Conservation (phyloP, 768 basidiomycete species). For the Auriculariales sp. region DNA sequence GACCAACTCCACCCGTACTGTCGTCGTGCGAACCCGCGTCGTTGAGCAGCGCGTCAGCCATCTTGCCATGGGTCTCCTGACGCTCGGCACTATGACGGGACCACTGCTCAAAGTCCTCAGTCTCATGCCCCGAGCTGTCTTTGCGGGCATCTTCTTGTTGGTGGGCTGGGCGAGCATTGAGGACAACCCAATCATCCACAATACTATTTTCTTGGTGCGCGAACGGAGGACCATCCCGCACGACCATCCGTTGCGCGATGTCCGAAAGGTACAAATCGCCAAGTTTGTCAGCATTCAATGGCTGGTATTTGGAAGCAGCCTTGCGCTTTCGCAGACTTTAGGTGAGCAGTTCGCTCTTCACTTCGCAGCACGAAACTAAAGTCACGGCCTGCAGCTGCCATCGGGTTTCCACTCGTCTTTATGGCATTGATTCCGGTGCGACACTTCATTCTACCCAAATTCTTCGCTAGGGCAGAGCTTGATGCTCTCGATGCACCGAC, state of each 20-base stretch:
- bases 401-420: conserved; percentile 1
- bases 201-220: background rate
- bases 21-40: conserved; percentile 8
- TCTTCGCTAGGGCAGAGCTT: background rate
- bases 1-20: background rate
- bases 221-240: background rate
- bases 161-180: conserved; percentile 2
- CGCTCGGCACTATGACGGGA: background rate
- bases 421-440: conserved; percentile 1
- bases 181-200: conserved; percentile 1
- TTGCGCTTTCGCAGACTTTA: conserved; percentile 1
- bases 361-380: background rate
- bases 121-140: conserved; percentile 1
- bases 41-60: conserved; percentile 31
- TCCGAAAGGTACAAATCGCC: background rate
- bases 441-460: background rate
- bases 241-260: background rate
- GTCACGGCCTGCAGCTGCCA: background rate
- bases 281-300: background rate
- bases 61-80: conserved; percentile 19
- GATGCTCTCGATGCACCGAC: background rate
- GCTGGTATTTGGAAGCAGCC: background rate
- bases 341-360: background rate
- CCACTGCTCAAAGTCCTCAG: background rate
- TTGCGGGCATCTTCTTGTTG: conserved; percentile 1